Base-by-base conservation (phyloP, 164 flowering plant species). In the Kalanchoe fedtschenkoi region DNA sequence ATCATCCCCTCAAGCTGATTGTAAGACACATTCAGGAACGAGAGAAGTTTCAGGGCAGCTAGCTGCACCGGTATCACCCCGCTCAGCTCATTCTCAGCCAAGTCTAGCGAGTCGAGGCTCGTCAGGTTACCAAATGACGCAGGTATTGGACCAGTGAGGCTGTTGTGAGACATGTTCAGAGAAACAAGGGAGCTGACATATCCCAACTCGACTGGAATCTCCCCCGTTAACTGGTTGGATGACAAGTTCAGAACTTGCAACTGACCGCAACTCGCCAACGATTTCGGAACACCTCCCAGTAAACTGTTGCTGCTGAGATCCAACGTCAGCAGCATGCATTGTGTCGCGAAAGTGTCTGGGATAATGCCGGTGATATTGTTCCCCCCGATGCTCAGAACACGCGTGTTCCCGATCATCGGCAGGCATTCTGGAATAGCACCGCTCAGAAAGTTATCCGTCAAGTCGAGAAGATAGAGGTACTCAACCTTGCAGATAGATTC, bases 291-390 rank as follows among this genome's bases (percentile, higher is more conserved):
- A 55, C 34, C 16, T 28, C 59, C 34, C 17, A 11, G 33, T 55
- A 55, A 28, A 55, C 1, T 13, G 19, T 55, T 55, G 33, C 14
- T 15, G 1, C 6, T 28, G n/a, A 55, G 4, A 26, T 26, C 34
- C 59, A 55, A 29, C 15, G 59, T 55, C 19, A 28, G 39, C 61
- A 58, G 39, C 47, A 81, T 55, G 11, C 59, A 55, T 28, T 28
- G 33, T 26, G 33, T 14, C 28, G 59, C 6, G 13, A 55, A 26
- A 13, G 59, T 55, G 28, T 55, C 59, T 2, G 59, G 19, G 15
- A 55, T 11, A 5, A 32, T 28, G 6, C 19, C 34, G 6, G 33
- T 55, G 34, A 55, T 1, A 16, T 32, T 55, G 34, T 55, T 55
- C 34, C 17, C 10, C 17, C 34, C 33, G 2, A 55, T 28, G 33